A percentile compares a stretch with the other conserved stretches of the same genome.
Conservation (phyloP, 2,329 filamentous ascomycete genomes). For the Aspergillus piperis region DNA sequence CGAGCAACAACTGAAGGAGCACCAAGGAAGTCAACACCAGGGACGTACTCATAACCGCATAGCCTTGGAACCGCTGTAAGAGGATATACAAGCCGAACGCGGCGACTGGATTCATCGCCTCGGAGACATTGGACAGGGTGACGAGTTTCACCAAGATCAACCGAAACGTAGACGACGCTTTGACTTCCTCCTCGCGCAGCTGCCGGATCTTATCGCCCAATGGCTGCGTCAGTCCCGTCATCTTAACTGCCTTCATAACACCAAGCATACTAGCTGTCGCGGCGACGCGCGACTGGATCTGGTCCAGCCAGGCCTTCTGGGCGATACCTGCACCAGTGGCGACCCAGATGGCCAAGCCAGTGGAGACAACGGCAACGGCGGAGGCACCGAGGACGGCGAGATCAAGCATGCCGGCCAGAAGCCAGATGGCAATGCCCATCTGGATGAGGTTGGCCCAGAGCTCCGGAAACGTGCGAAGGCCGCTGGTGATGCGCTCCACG, state of each 20-base stretch:
- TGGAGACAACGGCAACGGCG: background rate
- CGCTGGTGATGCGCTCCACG: slow-evolving; percentile 29
- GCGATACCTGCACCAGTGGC: slow-evolving; percentile 6
- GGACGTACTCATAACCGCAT: background rate
- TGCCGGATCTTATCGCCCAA: slow-evolving; percentile 35
- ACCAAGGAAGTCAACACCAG: background rate
- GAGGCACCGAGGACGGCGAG: background rate
- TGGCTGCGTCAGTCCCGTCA: slow-evolving; percentile 38
- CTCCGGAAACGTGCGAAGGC: slow-evolving; percentile 30
- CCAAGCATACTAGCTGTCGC: slow-evolving; percentile 32
- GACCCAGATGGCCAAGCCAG: slow-evolving; percentile 1
- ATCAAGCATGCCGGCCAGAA: background rate
- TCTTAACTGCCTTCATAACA: slow-evolving; percentile 43
- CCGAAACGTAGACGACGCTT: slow-evolving; percentile 16
- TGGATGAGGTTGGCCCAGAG: slow-evolving; percentile 22
- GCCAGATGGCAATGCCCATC: slow-evolving; percentile 21
- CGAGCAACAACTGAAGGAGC: background rate
- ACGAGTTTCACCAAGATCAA: slow-evolving; percentile 27
- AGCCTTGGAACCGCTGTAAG: background rate
- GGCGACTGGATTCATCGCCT: background rate
- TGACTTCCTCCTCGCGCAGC: slow-evolving; percentile 40
- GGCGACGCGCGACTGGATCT: slow-evolving; percentile 29
- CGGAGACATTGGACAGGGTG: background rate
- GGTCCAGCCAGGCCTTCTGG: slow-evolving; percentile 29
- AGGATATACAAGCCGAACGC: background rate